These are phyloP conservation scores for Trypanosoma cruzi DNA, from an alignment of 208 protist species.

Conservation along the genomic window DNA sequence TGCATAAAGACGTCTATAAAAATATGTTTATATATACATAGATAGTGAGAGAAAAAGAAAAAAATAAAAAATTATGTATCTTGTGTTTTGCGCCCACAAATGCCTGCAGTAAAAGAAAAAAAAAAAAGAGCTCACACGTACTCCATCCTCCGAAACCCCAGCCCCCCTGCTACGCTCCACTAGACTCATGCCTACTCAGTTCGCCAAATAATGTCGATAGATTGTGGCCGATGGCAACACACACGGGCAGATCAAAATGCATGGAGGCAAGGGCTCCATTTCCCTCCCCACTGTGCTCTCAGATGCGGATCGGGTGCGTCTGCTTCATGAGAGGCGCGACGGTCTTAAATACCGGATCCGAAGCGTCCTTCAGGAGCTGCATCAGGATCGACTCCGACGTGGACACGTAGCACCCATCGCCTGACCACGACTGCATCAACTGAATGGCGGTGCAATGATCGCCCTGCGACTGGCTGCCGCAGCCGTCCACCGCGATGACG, in stretches of 20 bases:
- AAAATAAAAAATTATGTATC: conserved; percentile 2
- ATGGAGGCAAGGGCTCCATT: no score
- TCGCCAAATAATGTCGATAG: no score
- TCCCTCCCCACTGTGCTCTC: not conserved
- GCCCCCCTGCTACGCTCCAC: no score
- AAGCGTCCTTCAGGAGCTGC: conserved; percentile 12
- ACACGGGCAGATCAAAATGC: not conserved
- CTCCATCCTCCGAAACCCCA: no score
- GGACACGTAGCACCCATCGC: conserved; percentile 15
- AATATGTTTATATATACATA: no score
- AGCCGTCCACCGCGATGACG: conserved; percentile 55
- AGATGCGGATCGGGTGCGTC: conserved; percentile 5
- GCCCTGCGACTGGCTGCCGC: conserved; percentile 28
- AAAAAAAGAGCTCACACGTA: conserved; percentile 6
- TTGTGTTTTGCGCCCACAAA: no score
- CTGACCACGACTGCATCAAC: conserved; percentile 41
- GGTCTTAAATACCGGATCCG: conserved; percentile 19
- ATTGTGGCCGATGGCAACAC: not conserved
- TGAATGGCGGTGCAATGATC: conserved; percentile 39
- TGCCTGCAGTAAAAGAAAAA: not conserved
- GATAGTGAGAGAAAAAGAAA: no score
- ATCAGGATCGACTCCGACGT: conserved; percentile 24
- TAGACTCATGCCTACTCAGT: no score
- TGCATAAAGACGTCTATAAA: no score
- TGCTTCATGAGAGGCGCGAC: conserved; percentile 1